phyloP scores from a whole-genome alignment of 2,329 filamentous ascomycete genomes.

The Rutstroemia sydowiana region DNA sequence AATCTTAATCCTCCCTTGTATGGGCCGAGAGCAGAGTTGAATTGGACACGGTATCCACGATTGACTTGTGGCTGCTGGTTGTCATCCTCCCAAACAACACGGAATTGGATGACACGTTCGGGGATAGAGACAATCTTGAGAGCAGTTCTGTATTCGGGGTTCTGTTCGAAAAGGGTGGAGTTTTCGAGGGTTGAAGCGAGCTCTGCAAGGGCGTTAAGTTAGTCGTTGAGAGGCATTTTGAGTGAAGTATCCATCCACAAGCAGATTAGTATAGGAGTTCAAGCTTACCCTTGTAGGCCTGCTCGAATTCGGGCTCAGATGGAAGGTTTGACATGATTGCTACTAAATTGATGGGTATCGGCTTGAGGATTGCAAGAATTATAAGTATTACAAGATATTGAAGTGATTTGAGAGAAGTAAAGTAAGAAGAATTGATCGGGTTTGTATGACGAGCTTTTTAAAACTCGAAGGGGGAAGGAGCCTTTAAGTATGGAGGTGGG shows the following conservation, averaged over 20 bases:
- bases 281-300: constrained; percentile 83
- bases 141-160: constrained; percentile 90
- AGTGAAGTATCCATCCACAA: background rate
- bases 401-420: too few species aligned
- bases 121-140: constrained; percentile 83
- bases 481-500: constrained; percentile 8
- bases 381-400: too few species aligned
- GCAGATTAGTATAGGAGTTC: background rate
- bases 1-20: constrained; percentile 98
- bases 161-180: constrained; percentile 84
- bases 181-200: constrained; percentile 90
- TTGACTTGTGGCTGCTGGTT: constrained; percentile 83
- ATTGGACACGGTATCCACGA: constrained; percentile 93
- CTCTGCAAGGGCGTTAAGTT: constrained; percentile 47
- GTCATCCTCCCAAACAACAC: constrained; percentile 95
- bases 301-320: constrained; percentile 93
- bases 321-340: constrained; percentile 71
- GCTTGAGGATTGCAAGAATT: background rate
- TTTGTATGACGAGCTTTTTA: too few species aligned
- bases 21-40: constrained; percentile 94
- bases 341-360: too few species aligned
- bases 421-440: too few species aligned
- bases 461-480: background rate
- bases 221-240: background rate
- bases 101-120: constrained; percentile 95